Evolutionary conservation across 2,329 filamentous ascomycete species (phyloP), one percentile per base, ranked within the genome.

Genomic region (Epichloe glyceriae): DNA sequence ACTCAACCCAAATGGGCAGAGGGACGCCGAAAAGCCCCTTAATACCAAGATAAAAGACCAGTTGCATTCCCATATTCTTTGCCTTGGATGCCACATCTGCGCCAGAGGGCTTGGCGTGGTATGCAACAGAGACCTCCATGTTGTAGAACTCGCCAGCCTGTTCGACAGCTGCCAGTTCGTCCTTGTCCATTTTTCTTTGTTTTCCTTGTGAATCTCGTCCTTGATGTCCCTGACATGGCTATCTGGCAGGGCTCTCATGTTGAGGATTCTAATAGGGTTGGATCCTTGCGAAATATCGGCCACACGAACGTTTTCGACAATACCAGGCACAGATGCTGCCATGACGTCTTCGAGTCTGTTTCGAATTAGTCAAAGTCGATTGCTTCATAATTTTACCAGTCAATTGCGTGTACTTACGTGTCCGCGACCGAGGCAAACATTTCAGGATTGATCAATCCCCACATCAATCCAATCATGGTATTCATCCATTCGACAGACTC

Each of bases 401-500:
- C 20, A 30, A 30, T 35, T 45, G 2, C 7, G 26, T 38, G 19
- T 17, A 64, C 67, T 65, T 56, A 70, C 12, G 87, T 96, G 63
- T 97, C 93, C n/a, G 90, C 90, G 8, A 96, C 79, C 5, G 80
- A 80, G n/a, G 80, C 73, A 65, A 98, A 93, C 86, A 97, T 94
- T 42, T 97, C 91, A 0, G 93, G 91, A 61, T 97, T 94, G 56
- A 96, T 83, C 4, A 97, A 72, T 0, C 88, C 86, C 93, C 93
- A 98, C 42, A 93, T 76, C 41, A 95, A 79, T 2, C 79, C 80
- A 4, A 97, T 68, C 47, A 93, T 79, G 0, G 87, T 90, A 65
- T 98, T 98, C 78, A 98, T 85, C 93, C 93, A 97, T 54, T 90
- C 85, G 6, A 95, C 90, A 0, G 87, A 94, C 68, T 96, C 91